phyloP scores from a whole-genome alignment of 805 yeast genomes.

The Metschnikowia rubicola region DNA sequence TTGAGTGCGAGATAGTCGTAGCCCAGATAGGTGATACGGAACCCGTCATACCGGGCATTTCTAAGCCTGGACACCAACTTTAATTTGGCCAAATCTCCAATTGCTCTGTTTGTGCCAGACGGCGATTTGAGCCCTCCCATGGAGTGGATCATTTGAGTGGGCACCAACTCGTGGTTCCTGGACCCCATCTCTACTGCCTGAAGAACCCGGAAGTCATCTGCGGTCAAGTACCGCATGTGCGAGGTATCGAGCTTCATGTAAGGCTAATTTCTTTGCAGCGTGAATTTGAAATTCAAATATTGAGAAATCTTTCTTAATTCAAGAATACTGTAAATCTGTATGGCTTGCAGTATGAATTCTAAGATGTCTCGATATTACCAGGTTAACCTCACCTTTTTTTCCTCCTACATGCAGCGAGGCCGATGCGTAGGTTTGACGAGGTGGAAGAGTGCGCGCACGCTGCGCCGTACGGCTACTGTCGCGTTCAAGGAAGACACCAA shows the following conservation, averaged over 20 bases:
- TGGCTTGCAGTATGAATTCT: not conserved
- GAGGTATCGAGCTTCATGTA: slow-evolving; percentile 88
- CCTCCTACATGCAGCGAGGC: not conserved
- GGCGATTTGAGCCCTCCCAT: slow-evolving; percentile 73
- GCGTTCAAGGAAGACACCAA: too few species aligned
- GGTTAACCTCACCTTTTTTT: not conserved
- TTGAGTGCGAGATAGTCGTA: slow-evolving; percentile 89
- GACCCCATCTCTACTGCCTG: slow-evolving; percentile 90
- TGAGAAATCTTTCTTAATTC: too few species aligned
- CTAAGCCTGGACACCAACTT: slow-evolving; percentile 73
- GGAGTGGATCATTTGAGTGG: slow-evolving; percentile 77
- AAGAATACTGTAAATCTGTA: not conserved
- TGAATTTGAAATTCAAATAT: not conserved
- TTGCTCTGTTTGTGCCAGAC: slow-evolving; percentile 72
- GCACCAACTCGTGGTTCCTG: slow-evolving; percentile 90
- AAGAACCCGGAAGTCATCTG: slow-evolving; percentile 86
- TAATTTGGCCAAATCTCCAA: slow-evolving; percentile 83
- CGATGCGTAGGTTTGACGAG: not conserved
- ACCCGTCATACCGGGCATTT: slow-evolving; percentile 95
- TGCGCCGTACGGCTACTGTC: too few species aligned
- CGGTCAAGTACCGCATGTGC: slow-evolving; percentile 88
- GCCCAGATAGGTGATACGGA: slow-evolving; percentile 82
- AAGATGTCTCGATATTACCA: too few species aligned
- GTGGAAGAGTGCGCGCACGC: not conserved
- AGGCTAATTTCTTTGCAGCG: not conserved